These are phyloP conservation scores for Heliamphora exappendiculata DNA, from an alignment of 148 eudicot genomes.

Conservation along the genomic window DNA sequence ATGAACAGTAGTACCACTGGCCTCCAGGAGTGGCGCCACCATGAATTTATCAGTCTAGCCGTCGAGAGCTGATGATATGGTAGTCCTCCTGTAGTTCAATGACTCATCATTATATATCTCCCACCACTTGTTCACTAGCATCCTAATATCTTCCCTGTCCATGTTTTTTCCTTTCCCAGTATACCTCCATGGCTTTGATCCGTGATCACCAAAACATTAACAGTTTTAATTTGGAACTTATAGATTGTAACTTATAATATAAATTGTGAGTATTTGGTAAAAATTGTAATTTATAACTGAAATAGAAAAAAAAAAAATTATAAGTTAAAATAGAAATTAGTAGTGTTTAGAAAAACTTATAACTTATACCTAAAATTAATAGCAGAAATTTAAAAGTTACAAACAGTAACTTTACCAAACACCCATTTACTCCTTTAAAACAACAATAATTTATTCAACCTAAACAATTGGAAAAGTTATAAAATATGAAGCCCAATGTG, in stretches of 20 bases:
- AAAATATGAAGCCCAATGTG: no score
- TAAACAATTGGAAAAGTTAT: background rate
- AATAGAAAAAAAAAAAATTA: no score
- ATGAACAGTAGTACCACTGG: slow-evolving; percentile 17
- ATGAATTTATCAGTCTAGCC: background rate
- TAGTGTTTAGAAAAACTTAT: no score
- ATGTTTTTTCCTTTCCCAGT: background rate
- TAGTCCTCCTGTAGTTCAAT: slow-evolving; percentile 18
- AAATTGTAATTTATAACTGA: no score
- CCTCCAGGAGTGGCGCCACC: slow-evolving; percentile 23
- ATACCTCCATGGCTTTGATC: slow-evolving; percentile 23
- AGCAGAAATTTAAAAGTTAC: no score
- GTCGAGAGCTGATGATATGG: background rate
- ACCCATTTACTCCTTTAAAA: background rate
- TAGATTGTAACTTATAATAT: no score
- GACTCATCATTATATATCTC: slow-evolving; percentile 16
- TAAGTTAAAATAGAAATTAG: no score
- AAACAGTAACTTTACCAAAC: no score
- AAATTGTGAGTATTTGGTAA: no score
- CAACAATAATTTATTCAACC: background rate
- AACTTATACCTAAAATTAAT: no score
- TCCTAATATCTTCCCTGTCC: slow-evolving; percentile 10
- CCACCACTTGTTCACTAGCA: slow-evolving; percentile 5
- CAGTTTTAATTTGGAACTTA: no score
- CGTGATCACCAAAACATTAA: background rate